Evolutionary conservation across 495 filamentous ascomycete genomes (phyloP).

Genomic region (Penicillium turbatum): DNA sequence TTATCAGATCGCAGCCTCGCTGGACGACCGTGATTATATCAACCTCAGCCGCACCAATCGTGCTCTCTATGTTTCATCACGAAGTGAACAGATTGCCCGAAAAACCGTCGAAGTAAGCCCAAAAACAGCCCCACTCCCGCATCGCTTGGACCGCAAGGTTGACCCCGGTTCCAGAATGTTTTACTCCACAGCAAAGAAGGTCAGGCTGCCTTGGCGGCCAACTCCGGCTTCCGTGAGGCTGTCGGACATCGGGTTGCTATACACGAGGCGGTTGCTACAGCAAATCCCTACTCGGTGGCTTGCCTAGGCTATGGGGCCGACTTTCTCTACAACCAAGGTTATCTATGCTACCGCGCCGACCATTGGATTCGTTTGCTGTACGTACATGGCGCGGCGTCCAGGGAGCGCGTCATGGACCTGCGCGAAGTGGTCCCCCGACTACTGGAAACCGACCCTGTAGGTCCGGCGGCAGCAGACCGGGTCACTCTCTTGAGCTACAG

Average conservation of each 20-base stretch:
- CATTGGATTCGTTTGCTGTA: constrained; percentile 61
- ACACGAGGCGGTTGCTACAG: constrained; percentile 56
- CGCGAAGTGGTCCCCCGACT: constrained; percentile 40
- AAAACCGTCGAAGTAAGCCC: constrained; percentile 53
- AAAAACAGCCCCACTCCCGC: not conserved
- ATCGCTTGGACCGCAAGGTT: constrained; percentile 8
- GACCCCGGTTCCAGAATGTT: constrained; percentile 41
- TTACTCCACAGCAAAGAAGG: constrained; percentile 57
- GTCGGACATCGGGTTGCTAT: constrained; percentile 58
- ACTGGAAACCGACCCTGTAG: constrained; percentile 15
- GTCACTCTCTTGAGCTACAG: constrained; percentile 60
- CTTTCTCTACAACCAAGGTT: constrained; percentile 60
- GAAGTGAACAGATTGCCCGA: constrained; percentile 59
- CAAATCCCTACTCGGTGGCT: constrained; percentile 57
- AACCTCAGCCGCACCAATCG: constrained; percentile 49
- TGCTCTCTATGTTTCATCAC: constrained; percentile 48
- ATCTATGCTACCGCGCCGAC: constrained; percentile 56
- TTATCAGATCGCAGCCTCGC: constrained; percentile 47
- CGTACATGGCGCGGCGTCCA: constrained; percentile 46
- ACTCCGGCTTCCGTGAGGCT: constrained; percentile 50
- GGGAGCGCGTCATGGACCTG: constrained; percentile 58
- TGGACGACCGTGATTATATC: constrained; percentile 42
- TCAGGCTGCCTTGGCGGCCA: constrained; percentile 40
- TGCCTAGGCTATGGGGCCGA: constrained; percentile 56
- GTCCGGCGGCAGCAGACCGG: constrained; percentile 35